Evolutionary conservation across 352 stramenopile genomes (phyloP).

Genomic region (Saprolegnia parasitica): DNA sequence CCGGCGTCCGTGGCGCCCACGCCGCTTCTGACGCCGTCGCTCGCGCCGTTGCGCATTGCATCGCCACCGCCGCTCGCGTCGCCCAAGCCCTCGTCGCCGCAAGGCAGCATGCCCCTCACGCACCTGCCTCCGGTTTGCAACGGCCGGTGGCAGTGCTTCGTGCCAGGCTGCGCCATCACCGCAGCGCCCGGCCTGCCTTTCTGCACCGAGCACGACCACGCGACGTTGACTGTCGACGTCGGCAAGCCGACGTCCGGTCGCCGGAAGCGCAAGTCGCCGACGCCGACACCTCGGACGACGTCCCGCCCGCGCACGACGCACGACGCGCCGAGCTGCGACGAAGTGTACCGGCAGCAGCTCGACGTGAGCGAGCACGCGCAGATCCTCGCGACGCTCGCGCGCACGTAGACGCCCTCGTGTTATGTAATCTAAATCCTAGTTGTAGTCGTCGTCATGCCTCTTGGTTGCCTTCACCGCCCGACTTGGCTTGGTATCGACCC

Average conservation of each 20-base stretch:
- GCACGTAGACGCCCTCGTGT: neutral
- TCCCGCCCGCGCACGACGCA: neutral
- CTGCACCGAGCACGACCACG: conserved; percentile 14
- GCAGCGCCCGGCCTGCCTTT: neutral
- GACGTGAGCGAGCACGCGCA: conserved; percentile 19
- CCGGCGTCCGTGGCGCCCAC: neutral
- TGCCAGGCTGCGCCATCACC: neutral
- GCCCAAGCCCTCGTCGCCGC: neutral
- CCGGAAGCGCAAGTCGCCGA: conserved; percentile 14
- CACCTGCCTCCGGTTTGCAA: neutral
- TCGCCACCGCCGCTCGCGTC: neutral
- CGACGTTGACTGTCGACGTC: conserved; percentile 4
- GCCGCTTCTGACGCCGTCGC: conserved; percentile 14
- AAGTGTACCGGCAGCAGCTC: conserved; percentile 6
- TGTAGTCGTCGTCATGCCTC: neutral
- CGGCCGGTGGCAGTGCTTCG: conserved; percentile 12
- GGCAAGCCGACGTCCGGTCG: neutral
- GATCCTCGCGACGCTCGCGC: conserved; percentile 16
- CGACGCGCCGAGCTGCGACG: neutral
- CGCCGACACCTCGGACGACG: neutral
- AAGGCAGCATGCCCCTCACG: conserved; percentile 9
- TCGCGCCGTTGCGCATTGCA: neutral
- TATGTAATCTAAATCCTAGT: conserved; percentile 6
- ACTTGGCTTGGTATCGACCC: too few species aligned
- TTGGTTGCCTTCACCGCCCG: too few species aligned